Conservation (phyloP, 371 early-diverging fungal genomes). For the Basidiobolus meristosporus region DNA sequence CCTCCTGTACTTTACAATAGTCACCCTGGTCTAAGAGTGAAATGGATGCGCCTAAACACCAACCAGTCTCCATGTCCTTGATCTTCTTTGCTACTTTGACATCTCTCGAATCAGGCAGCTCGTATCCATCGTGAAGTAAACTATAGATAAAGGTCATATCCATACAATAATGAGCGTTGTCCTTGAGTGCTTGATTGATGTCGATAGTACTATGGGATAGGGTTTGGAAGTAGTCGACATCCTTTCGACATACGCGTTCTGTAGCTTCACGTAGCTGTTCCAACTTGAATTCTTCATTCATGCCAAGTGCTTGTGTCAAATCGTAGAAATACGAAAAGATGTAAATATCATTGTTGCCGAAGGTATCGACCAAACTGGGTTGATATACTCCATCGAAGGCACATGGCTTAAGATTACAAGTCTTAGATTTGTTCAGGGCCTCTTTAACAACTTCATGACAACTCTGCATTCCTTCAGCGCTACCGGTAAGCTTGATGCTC, state of each 20-base stretch:
- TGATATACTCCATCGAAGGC: constrained; percentile 85
- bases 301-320: constrained; percentile 46
- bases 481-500: constrained; percentile 20
- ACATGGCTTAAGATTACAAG: constrained; percentile 43
- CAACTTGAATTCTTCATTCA: constrained; percentile 41
- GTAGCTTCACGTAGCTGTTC: constrained; percentile 37
- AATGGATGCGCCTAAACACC: constrained; percentile 89
- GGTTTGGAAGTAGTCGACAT: constrained; percentile 12
- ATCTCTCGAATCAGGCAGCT: constrained; percentile 42
- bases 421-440: constrained; percentile 33
- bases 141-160: constrained; percentile 73
- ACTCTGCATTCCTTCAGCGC: constrained; percentile 25
- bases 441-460: constrained; percentile 28
- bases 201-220: constrained; percentile 14
- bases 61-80: constrained; percentile 79
- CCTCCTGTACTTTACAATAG: constrained; percentile 1
- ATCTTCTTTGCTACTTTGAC: constrained; percentile 80
- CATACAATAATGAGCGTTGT: constrained; percentile 60
- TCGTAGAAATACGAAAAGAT: constrained; percentile 93
- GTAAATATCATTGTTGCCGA: constrained; percentile 59
- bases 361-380: constrained; percentile 50
- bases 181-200: constrained; percentile 15
- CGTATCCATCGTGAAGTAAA: constrained; percentile 65
- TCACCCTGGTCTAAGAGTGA: constrained; percentile 32
- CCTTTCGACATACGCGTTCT: constrained; percentile 40